Evolutionary conservation across 106 monocot species (phyloP), one percentile per base, ranked within the genome.

Genomic region (Hemerocallis citrina): DNA sequence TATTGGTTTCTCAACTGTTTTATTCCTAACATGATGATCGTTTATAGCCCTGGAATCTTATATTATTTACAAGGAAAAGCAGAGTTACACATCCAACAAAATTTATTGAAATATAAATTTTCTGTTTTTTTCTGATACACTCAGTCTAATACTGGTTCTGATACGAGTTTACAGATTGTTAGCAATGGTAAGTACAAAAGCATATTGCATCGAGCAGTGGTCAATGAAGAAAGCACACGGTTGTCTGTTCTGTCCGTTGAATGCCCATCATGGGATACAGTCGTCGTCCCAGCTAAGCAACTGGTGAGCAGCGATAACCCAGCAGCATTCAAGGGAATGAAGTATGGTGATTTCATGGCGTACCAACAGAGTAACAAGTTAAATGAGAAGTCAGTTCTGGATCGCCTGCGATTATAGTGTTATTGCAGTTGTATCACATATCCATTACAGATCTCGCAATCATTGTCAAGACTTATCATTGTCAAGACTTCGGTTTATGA

Each of bases 101-200:
- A n/a, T n/a, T n/a, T n/a, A n/a, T n/a, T n/a, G n/a, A n/a, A n/a
- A n/a, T n/a, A n/a, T n/a, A n/a, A n/a, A n/a, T n/a, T n/a, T n/a
- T n/a, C n/a, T n/a, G n/a, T n/a, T n/a, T n/a, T n/a, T n/a, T n/a
- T n/a, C n/a, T n/a, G n/a, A n/a, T n/a, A n/a, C n/a, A n/a, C n/a
- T n/a, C n/a, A n/a, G n/a, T n/a, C n/a, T n/a, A n/a, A n/a, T n/a
- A n/a, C n/a, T n/a, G n/a, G n/a, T n/a, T n/a, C n/a, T n/a, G n/a
- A n/a, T n/a, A n/a, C n/a, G n/a, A n/a, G n/a, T n/a, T 3, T 39
- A 41, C 55, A 88, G 83, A 83, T 88, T 19, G 59, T 84, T 25
- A 88, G 66, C 76, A 88, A 88, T 50, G 88, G 83, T 6, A 84
- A 34, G 63, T 80, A 77, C 61, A 80, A 77, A 68, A 80, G 80